These are phyloP conservation scores for Colletotrichum tofieldiae DNA, from an alignment of 2,329 filamentous ascomycete species.

Conservation along the genomic window DNA sequence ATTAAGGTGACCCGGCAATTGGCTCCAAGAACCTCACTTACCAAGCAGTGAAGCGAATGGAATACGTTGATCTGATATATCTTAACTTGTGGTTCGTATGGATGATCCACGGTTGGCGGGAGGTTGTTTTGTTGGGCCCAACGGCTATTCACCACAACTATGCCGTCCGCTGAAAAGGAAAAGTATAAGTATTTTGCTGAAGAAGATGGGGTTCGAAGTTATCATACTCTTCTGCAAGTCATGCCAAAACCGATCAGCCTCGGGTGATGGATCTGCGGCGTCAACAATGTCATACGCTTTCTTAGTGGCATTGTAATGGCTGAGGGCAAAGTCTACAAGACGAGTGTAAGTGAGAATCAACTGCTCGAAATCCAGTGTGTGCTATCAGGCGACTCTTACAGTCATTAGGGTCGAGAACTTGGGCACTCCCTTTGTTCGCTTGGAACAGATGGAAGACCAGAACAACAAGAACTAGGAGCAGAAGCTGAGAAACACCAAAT, in stretches of 20 bases:
- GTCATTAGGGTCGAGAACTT: not conserved
- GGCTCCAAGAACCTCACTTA: not conserved
- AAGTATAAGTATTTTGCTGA: not conserved
- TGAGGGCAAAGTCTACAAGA: not conserved
- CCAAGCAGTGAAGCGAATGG: conserved; percentile 25
- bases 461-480: not conserved
- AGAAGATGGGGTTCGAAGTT: no score
- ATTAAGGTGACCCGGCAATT: not conserved
- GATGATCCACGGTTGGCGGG: conserved; percentile 3
- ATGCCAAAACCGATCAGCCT: not conserved
- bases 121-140: conserved; percentile 2
- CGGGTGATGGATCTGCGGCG: no score
- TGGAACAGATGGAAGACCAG: not conserved
- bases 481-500: not conserved
- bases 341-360: not conserved
- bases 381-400: not conserved
- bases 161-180: not conserved
- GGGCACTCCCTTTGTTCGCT: not conserved
- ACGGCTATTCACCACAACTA: not conserved
- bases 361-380: not conserved
- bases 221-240: no score
- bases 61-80: conserved; percentile 23
- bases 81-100: not conserved
- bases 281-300: no score
- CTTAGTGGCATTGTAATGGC: not conserved